Evolutionary conservation across 2,329 filamentous ascomycete genomes (phyloP), one percentile per base, ranked within the genome.

Genomic region (Nemania serpens): DNA sequence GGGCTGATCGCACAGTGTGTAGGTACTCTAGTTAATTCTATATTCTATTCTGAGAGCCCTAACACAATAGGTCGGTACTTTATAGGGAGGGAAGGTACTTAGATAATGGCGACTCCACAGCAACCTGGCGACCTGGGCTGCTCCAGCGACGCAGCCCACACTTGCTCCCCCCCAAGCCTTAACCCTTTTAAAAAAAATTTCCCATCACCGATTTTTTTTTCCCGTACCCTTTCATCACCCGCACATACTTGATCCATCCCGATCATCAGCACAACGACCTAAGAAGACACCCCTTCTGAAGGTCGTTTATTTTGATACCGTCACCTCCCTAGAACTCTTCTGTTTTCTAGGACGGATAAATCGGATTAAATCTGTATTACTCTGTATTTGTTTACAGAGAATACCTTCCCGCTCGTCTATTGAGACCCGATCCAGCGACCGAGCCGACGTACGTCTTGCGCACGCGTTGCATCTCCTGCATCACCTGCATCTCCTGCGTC

Each of bases 331-430:
- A 41, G 48, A 61, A 54, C 22, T 59, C 22, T 58, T 29, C 22
- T 60, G n/a, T 54, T 53, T 46, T 61, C 59, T 68, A 70, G 67
- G 69, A 68, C 66, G 64, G 68, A 66, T 50, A 56, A 51, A 55
- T 67, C 66, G 64, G 68, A 66, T 50, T 55, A 51, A 55, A 58
- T 53, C 51, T 67, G 67, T 68, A 63, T 68, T 42, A 68, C 68
- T 71, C 67, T 71, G 70, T 55, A 69, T 71, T 71, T 64, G 52
- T 58, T 68, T 68, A 66, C 69, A 70, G 69, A 66, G 68, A 64
- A 67, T 66, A 66, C 62, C 49, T 66, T 65, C 58, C 64, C 65
- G 62, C 65, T 68, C 62, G 58, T 59, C 63, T 54, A 45, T 62
- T 62, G 65, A 68, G 66, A 66, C 67, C 61, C 63, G 55, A 66